Evolutionary conservation across 2,329 filamentous ascomycete genomes (phyloP), one percentile per base, ranked within the genome.

Genomic region (Dactylellina leptospora): DNA sequence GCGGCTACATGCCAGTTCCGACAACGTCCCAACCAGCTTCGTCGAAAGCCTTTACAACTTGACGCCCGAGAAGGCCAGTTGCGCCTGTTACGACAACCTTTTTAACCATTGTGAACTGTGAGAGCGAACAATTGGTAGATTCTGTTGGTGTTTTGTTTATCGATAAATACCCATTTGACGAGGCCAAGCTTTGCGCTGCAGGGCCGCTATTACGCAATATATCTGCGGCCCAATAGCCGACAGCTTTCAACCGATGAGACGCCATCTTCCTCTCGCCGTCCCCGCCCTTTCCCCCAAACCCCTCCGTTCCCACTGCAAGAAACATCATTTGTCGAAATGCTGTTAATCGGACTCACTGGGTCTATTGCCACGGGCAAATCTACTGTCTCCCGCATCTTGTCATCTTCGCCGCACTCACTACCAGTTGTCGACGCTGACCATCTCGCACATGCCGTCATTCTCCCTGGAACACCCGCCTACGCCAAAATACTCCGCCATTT

Each of bases 291-390:
- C 16, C 25, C 45, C 20, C 25, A 36, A 47, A 30, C 18, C 16
- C 16, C 20, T 2, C 11, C 2, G 40, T 38, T 53, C 25, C 23
- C 13, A 9, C 33, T 23, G 18, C 16, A 23, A 60, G 4, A 36
- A 13, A n/a, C 4, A 44, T 10, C 18, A 30, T 27, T 22, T 22
- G 25, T 16, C 30, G 1, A 60, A 40, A 50, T 97, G 95, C 86
- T 97, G 51, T 88, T 99, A 78, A 92, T 99, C 77, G 95, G 95
- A 64, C 87, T 99, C 23, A 99, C 95, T 6, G 95, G 95, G 79
- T 96, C 93, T 73, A 97, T 99, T 79, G 95, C 95, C 72, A 99
- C 95, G 4, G 95, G 95, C 80, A 99, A 99, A 85, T 96, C 93
- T 47, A 99, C 93, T 75, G 92, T 97, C 61, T 96, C 95, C 25